Conservation (phyloP, 345 rosid genomes). For the Populus tremula region DNA sequence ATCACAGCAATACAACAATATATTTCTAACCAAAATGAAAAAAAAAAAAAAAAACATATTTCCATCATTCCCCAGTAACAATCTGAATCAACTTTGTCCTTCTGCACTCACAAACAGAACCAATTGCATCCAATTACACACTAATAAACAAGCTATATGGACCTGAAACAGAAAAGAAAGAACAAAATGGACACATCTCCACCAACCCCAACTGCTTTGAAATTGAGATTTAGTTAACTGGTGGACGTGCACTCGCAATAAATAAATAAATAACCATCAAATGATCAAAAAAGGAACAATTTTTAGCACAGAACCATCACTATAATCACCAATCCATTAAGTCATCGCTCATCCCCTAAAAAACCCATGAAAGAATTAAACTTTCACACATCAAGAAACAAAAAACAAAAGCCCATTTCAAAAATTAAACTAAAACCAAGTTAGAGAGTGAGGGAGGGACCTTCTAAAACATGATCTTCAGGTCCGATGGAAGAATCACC, state of each 20-base stretch:
- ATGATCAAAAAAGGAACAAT: neutral
- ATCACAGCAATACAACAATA: neutral
- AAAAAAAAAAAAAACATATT: neutral
- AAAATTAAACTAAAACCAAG: neutral
- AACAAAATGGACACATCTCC: neutral
- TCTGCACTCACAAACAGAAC: neutral
- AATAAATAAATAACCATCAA: neutral
- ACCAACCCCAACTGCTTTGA: neutral
- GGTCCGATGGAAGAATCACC: conserved; percentile 89
- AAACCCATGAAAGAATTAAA: neutral
- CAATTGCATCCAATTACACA: neutral
- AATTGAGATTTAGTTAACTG: neutral
- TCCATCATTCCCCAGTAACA: neutral
- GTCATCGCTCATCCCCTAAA: conserved; percentile 1
- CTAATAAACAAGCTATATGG: neutral
- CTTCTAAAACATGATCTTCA: conserved; percentile 89
- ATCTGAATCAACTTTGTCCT: neutral
- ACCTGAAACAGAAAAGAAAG: neutral
- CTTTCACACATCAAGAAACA: neutral
- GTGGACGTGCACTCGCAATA: neutral
- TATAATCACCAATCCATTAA: neutral
- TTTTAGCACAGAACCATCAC: neutral
- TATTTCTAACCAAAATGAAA: neutral
- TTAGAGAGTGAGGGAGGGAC: conserved; percentile 22
- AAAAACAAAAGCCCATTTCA: neutral